Evolutionary conservation across 352 stramenopile genomes (phyloP).

Genomic region (Phytophthora hibernalis): DNA sequence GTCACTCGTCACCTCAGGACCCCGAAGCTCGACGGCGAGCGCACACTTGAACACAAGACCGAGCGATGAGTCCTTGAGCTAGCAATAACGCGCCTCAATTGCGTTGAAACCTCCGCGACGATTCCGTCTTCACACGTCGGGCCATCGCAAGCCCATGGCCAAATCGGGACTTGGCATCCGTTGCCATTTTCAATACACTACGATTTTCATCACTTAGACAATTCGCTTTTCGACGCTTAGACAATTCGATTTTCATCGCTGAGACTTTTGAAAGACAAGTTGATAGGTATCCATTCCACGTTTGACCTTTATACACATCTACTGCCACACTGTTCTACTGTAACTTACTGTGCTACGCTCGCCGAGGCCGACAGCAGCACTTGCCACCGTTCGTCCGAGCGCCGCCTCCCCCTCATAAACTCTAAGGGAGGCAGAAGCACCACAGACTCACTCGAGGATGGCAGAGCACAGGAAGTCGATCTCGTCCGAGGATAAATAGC

Average conservation of each 20-base stretch:
- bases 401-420: slow-evolving; percentile 14
- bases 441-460: slow-evolving; percentile 66
- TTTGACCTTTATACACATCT: slow-evolving; percentile 30
- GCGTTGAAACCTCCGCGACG: slow-evolving; percentile 43
- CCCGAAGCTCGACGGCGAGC: slow-evolving; percentile 9
- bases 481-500: slow-evolving; percentile 80
- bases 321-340: slow-evolving; percentile 33
- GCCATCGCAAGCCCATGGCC: slow-evolving; percentile 4
- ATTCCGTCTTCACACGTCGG: slow-evolving; percentile 21
- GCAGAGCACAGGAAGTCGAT: slow-evolving; percentile 88
- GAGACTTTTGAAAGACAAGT: neutral
- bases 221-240: too few relatives aligned
- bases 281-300: slow-evolving; percentile 38
- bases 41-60: slow-evolving; percentile 14
- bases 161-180: slow-evolving; percentile 36
- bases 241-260: too few relatives aligned
- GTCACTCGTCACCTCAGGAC: slow-evolving; percentile 17
- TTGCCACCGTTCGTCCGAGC: slow-evolving; percentile 45
- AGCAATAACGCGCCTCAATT: slow-evolving; percentile 32
- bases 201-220: too few relatives aligned
- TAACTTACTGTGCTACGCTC: slow-evolving; percentile 23
- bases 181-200: slow-evolving; percentile 18
- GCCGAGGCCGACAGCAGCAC: slow-evolving; percentile 55
- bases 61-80: slow-evolving; percentile 1
- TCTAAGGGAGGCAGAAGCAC: neutral